These are phyloP conservation scores for Erigeron philadelphicus DNA, from an alignment of 140 eudicot genomes.

Conservation along the genomic window DNA sequence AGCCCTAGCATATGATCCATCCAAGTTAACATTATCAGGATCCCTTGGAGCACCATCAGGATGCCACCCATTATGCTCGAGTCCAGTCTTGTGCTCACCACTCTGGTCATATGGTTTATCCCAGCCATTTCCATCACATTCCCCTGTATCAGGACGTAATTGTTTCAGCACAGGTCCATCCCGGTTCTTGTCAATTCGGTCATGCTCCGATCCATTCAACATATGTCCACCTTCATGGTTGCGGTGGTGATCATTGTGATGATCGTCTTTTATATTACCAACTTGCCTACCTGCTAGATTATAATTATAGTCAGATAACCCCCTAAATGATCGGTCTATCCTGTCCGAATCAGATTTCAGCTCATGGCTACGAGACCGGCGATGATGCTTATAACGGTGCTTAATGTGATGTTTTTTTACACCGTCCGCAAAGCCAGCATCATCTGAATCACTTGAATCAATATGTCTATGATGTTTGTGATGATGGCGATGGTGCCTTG, in stretches of 20 bases:
- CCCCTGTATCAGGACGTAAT: neutral
- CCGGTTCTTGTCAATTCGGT: neutral
- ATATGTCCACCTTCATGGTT: neutral
- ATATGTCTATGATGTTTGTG: slow-evolving; percentile 39
- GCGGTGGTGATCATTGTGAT: slow-evolving; percentile 20
- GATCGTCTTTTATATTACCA: slow-evolving; percentile 30
- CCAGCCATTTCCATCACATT: neutral
- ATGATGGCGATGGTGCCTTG: slow-evolving; percentile 39
- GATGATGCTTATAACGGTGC: slow-evolving; percentile 50
- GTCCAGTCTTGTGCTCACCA: slow-evolving; percentile 4
- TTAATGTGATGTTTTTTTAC: slow-evolving; percentile 33
- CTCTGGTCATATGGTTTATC: slow-evolving; percentile 17
- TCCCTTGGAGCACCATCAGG: slow-evolving; percentile 15
- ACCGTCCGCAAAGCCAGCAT: slow-evolving; percentile 38
- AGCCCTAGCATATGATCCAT: slow-evolving; percentile 13
- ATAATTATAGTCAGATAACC: slow-evolving; percentile 35
- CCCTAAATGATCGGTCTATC: slow-evolving; percentile 34
- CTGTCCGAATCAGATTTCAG: slow-evolving; percentile 38
- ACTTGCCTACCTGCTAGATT: slow-evolving; percentile 30
- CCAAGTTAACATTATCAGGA: neutral
- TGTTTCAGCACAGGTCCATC: neutral
- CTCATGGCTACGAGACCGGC: slow-evolving; percentile 47
- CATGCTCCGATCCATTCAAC: neutral
- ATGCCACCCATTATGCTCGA: slow-evolving; percentile 26
- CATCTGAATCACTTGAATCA: slow-evolving; percentile 31